Conservation (phyloP, 2,329 filamentous ascomycete genomes). For the Ophiostoma triangulosporum region DNA sequence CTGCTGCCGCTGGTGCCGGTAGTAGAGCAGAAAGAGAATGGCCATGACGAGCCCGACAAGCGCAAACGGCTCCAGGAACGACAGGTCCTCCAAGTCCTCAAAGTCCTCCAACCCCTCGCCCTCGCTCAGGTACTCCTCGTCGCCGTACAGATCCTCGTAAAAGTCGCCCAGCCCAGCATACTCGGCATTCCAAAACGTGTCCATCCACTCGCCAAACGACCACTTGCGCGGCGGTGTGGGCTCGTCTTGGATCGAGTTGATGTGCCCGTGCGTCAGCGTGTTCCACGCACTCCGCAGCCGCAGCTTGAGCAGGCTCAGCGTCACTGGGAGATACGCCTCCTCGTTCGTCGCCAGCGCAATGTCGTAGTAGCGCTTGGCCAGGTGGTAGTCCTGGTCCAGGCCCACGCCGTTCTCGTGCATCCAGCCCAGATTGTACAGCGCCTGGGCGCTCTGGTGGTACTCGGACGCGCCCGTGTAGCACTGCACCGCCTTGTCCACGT, state of each 20-base stretch:
- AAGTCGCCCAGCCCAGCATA: neutral
- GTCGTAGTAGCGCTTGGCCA: constrained; percentile 94
- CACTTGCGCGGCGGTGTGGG: constrained; percentile 59
- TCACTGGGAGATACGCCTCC: constrained; percentile 89
- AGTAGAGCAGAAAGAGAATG: constrained; percentile 68
- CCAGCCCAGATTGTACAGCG: constrained; percentile 94
- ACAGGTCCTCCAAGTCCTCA: constrained; percentile 59
- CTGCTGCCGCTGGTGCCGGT: constrained; percentile 58
- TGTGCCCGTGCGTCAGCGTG: constrained; percentile 72
- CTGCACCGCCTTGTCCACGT: constrained; percentile 75
- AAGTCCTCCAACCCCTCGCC: constrained; percentile 34
- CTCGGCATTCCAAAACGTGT: constrained; percentile 60
- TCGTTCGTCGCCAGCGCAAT: constrained; percentile 79
- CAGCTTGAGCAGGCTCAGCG: constrained; percentile 74
- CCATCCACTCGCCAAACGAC: constrained; percentile 75
- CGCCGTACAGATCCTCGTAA: constrained; percentile 38
- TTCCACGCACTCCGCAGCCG: constrained; percentile 87
- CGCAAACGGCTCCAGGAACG: constrained; percentile 60
- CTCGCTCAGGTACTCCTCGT: constrained; percentile 31
- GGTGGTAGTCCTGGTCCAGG: constrained; percentile 87
- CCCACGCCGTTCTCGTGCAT: constrained; percentile 98
- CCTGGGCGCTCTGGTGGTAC: constrained; percentile 82
- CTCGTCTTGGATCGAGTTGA: constrained; percentile 87
- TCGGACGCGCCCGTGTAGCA: constrained; percentile 92
- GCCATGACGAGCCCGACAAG: constrained; percentile 67